Evolutionary conservation across 2,329 filamentous ascomycete genomes (phyloP).

Genomic region (Ceratocystiopsis brevicomis): DNA sequence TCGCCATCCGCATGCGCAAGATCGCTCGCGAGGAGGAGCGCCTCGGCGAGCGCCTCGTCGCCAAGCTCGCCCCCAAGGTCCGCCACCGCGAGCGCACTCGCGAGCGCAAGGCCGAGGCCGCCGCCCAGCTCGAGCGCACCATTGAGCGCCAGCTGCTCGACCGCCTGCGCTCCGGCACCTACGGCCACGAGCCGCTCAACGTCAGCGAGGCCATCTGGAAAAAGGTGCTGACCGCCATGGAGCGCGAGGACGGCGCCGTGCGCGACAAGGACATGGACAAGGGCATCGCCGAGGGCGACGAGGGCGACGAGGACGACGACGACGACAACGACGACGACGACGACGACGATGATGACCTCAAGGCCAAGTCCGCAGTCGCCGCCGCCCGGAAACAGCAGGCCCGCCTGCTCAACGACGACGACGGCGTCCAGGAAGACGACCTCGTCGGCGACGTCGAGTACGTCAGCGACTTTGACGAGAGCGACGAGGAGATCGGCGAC

Average conservation of each 20-base stretch:
- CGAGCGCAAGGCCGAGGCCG: conserved; percentile 50
- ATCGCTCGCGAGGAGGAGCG: conserved; percentile 78
- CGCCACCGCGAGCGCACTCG: conserved; percentile 54
- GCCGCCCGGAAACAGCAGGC: background rate
- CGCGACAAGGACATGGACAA: conserved; percentile 79
- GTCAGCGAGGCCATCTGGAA: conserved; percentile 93
- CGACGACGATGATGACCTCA: background rate
- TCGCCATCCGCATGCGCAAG: conserved; percentile 61
- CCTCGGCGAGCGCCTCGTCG: conserved; percentile 72
- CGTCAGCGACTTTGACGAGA: conserved; percentile 75
- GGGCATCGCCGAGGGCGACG: conserved; percentile 62
- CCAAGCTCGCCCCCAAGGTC: conserved; percentile 82
- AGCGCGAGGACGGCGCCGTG: conserved; percentile 65
- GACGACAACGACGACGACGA: conserved; percentile 35
- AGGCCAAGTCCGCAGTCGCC: conserved; percentile 1
- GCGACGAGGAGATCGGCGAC: conserved; percentile 59
- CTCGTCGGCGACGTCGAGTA: conserved; percentile 77
- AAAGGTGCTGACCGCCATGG: conserved; percentile 80
- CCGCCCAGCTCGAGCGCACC: conserved; percentile 84
- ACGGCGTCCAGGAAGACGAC: conserved; percentile 24
- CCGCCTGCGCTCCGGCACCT: conserved; percentile 74
- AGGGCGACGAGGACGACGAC: conserved; percentile 51
- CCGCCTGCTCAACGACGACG: too few relatives aligned
- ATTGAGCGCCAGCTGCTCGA: conserved; percentile 94
- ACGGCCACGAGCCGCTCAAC: conserved; percentile 86